Conservation (phyloP, 192 early-diverging fungal species). For the Linnemannia schmuckeri region DNA sequence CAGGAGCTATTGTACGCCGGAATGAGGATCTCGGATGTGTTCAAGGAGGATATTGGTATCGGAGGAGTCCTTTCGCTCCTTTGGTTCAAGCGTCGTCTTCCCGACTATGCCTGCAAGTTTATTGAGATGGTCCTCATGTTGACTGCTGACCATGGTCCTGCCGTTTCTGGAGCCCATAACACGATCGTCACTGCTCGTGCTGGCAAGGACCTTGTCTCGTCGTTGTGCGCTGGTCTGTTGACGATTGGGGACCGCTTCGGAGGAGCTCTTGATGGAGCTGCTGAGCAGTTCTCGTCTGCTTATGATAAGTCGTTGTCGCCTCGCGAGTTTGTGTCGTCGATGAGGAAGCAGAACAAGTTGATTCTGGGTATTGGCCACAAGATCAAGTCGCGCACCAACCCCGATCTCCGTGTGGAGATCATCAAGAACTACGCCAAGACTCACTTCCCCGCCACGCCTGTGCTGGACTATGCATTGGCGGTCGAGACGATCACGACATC, state of each 20-base stretch:
- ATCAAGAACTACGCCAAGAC: constrained; percentile 94
- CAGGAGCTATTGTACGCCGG: constrained; percentile 99
- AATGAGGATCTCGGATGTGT: constrained; percentile 98
- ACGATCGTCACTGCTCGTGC: constrained; percentile 95
- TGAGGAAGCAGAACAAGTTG: constrained; percentile 96
- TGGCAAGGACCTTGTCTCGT: constrained; percentile 97
- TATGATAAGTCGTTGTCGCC: constrained; percentile 95
- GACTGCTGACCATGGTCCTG: constrained; percentile 99
- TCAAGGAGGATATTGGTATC: constrained; percentile 98
- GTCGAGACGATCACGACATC: constrained; percentile 96
- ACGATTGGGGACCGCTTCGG: constrained; percentile 99
- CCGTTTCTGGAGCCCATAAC: constrained; percentile 93
- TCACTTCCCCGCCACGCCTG: constrained; percentile 88
- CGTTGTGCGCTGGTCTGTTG: constrained; percentile 93
- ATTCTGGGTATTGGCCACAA: constrained; percentile 99
- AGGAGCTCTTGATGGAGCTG: constrained; percentile 97
- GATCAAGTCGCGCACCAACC: constrained; percentile 99
- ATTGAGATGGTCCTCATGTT: constrained; percentile 99
- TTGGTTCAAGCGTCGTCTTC: constrained; percentile 99
- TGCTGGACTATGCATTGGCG: constrained; percentile 94
- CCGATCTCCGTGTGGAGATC: constrained; percentile 95
- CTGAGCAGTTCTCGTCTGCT: constrained; percentile 89
- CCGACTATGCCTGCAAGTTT: constrained; percentile 95
- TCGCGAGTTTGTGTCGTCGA: constrained; percentile 94
- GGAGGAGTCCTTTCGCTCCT: constrained; percentile 96